Percentiles rank a stretch among this genome's conserved stretches.
Conservation (phyloP, 225 moss, liverwort and hornwort species). For the Polytrichum formosum region DNA sequence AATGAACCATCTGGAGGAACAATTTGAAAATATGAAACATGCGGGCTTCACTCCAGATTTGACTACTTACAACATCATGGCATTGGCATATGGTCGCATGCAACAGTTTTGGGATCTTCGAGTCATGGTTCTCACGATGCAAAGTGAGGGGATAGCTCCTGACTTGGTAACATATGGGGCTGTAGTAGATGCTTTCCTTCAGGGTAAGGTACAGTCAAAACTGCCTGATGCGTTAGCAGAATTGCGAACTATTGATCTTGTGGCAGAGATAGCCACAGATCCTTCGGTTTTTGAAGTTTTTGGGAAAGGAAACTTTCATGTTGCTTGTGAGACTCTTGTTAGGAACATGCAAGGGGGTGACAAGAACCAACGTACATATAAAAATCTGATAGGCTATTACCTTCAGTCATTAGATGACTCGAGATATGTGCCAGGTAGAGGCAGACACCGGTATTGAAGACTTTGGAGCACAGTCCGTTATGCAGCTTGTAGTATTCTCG, state of each 20-base stretch:
- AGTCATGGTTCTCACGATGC: slow-evolving; percentile 77
- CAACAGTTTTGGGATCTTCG: slow-evolving; percentile 88
- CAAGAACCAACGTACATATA: slow-evolving; percentile 55
- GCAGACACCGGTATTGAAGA: too few relatives aligned
- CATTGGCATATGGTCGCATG: slow-evolving; percentile 77
- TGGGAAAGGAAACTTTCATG: slow-evolving; percentile 67
- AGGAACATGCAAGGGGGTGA: slow-evolving; percentile 41
- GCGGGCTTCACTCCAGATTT: slow-evolving; percentile 70
- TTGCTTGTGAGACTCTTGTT: slow-evolving; percentile 62
- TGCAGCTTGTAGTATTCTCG: too few relatives aligned
- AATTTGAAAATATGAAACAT: slow-evolving; percentile 76
- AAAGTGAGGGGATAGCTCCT: slow-evolving; percentile 66
- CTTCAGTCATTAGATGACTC: slow-evolving; percentile 55
- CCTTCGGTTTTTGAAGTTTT: slow-evolving; percentile 75
- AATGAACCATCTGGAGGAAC: slow-evolving; percentile 73
- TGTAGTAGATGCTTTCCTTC: slow-evolving; percentile 75
- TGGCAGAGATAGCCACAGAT: slow-evolving; percentile 67
- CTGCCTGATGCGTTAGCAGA: slow-evolving; percentile 72
- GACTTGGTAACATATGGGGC: slow-evolving; percentile 93
- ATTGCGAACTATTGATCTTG: slow-evolving; percentile 56
- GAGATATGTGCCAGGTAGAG: slow-evolving; percentile 16
- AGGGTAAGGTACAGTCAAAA: slow-evolving; percentile 53
- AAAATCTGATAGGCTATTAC: slow-evolving; percentile 72
- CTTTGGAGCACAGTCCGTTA: too few relatives aligned
- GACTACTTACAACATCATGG: slow-evolving; percentile 84